Conservation (phyloP, 495 filamentous ascomycete species). For the Cetradonia linearis region DNA sequence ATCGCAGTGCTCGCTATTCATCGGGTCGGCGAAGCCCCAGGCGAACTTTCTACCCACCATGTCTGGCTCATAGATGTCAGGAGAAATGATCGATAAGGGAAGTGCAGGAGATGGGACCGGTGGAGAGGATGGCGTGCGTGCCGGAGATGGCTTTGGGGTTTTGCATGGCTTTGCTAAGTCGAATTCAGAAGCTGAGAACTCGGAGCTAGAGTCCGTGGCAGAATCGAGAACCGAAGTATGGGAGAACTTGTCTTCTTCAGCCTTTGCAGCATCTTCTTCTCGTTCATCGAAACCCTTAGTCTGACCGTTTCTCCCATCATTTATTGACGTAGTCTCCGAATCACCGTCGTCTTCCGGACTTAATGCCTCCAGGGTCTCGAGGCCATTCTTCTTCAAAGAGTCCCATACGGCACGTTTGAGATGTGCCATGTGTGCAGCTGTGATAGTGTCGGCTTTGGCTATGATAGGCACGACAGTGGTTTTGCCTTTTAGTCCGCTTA, state of each 20-base stretch:
- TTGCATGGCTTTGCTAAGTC: constrained; percentile 24
- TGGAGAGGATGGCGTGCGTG: constrained; percentile 21
- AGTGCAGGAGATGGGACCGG: constrained; percentile 34
- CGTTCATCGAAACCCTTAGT: constrained; percentile 42
- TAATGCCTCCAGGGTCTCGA: constrained; percentile 82
- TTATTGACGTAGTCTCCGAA: constrained; percentile 26
- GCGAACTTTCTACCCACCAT: constrained; percentile 77
- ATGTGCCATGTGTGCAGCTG: constrained; percentile 81
- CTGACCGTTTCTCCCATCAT: constrained; percentile 36
- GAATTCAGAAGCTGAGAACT: constrained; percentile 41
- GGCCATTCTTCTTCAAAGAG: constrained; percentile 71
- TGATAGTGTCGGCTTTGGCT: constrained; percentile 94
- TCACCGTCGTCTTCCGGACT: constrained; percentile 62
- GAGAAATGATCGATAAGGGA: constrained; percentile 87
- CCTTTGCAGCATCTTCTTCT: constrained; percentile 42
- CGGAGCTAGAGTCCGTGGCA: constrained; percentile 27
- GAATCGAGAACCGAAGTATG: constrained; percentile 23
- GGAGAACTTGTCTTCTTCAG: constrained; percentile 23
- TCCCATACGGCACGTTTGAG: constrained; percentile 86
- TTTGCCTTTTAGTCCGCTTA: constrained; percentile 83
- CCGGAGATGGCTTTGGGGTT: constrained; percentile 39
- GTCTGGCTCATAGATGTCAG: constrained; percentile 75
- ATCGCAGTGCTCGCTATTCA: constrained; percentile 85
- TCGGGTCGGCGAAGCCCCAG: constrained; percentile 93
- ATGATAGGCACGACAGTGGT: constrained; percentile 94